Evolutionary conservation across 2,329 filamentous ascomycete species (phyloP).

Genomic region (Dactylella cylindrospora): DNA sequence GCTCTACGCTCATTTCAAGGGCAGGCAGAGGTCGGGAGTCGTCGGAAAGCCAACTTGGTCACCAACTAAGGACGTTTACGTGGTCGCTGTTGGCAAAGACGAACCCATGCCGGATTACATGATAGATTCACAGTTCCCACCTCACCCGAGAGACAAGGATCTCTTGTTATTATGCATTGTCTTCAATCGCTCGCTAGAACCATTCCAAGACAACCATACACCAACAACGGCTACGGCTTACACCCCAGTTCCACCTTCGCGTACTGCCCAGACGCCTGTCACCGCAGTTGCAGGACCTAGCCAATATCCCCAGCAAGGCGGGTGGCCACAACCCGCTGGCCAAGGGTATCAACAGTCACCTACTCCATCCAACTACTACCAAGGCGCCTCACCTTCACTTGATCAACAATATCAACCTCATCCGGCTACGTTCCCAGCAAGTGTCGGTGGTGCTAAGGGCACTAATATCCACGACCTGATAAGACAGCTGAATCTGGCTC

Average conservation of each 20-base stretch:
- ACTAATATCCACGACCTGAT: slow-evolving; percentile 19
- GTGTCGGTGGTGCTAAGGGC: neutral
- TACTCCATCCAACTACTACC: slow-evolving; percentile 9
- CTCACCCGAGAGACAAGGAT: slow-evolving; percentile 32
- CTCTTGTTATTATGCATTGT: slow-evolving; percentile 32
- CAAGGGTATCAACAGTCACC: slow-evolving; percentile 20
- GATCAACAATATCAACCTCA: slow-evolving; percentile 17
- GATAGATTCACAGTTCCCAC: slow-evolving; percentile 35
- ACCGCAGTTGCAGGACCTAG: neutral
- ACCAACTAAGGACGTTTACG: slow-evolving; percentile 84
- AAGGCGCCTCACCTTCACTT: neutral
- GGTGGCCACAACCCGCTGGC: slow-evolving; percentile 21
- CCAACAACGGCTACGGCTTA: slow-evolving; percentile 24
- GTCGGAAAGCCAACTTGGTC: slow-evolving; percentile 72
- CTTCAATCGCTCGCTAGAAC: slow-evolving; percentile 29
- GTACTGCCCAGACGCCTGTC: slow-evolving; percentile 22
- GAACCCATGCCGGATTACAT: slow-evolving; percentile 66
- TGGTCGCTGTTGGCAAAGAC: slow-evolving; percentile 79
- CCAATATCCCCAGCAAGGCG: slow-evolving; percentile 7
- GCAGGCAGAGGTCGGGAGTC: slow-evolving; percentile 82
- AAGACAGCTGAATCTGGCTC: slow-evolving; percentile 9
- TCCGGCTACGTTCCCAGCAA: slow-evolving; percentile 2
- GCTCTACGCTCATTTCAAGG: slow-evolving; percentile 83
- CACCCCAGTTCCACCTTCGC: slow-evolving; percentile 31
- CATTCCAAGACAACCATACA: slow-evolving; percentile 25